Percentiles rank a stretch among this genome's conserved stretches.
Evolutionary conservation across 169 alveolate species (phyloP).

Genomic region (Plasmodium fragile): DNA sequence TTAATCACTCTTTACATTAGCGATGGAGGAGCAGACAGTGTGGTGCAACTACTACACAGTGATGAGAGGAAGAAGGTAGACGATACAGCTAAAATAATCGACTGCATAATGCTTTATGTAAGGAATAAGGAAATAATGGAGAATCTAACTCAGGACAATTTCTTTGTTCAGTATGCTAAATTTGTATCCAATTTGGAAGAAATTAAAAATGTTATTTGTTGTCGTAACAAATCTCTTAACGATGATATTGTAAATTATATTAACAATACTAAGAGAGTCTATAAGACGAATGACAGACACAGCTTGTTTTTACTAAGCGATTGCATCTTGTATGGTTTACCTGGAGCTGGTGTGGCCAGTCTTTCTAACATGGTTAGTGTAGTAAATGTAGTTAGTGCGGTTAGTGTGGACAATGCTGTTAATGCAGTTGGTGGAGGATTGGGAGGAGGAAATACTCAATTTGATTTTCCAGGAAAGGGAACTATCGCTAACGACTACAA

Average conservation of each 20-base stretch:
- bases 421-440: not conserved
- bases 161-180: slow-evolving; percentile 5
- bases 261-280: slow-evolving; percentile 40
- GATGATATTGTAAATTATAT: slow-evolving; percentile 56
- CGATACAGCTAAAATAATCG: slow-evolving; percentile 10
- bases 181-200: slow-evolving; percentile 3
- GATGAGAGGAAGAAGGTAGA: slow-evolving; percentile 40
- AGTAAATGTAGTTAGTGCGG: not conserved
- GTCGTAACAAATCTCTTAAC: slow-evolving; percentile 16
- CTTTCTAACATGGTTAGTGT: not conserved
- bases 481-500: slow-evolving; percentile 33
- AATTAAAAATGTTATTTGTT: slow-evolving; percentile 12
- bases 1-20: slow-evolving; percentile 18
- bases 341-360: not conserved
- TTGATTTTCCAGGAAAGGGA: slow-evolving; percentile 51
- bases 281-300: slow-evolving; percentile 11
- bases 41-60: not conserved
- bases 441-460: not conserved
- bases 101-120: slow-evolving; percentile 42
- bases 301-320: slow-evolving; percentile 26
- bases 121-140: slow-evolving; percentile 23
- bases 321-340: not conserved
- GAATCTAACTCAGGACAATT: slow-evolving; percentile 15
- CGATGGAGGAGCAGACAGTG: not conserved
- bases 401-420: not conserved